Evolutionary conservation across 768 basidiomycete species (phyloP).

Genomic region (Cyathus striatus): DNA sequence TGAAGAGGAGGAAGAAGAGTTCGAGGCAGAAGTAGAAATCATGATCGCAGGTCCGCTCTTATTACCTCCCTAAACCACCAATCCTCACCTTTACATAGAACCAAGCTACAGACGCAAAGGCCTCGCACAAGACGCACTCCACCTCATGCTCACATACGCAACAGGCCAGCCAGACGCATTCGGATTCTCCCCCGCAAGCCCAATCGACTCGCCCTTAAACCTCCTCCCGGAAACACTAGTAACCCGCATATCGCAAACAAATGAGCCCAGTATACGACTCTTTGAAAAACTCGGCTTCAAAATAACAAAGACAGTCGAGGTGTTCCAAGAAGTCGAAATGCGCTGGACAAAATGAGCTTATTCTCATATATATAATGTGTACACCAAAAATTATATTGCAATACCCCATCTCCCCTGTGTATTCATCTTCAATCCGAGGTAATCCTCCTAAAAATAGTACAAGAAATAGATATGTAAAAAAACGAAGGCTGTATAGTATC

Average conservation of each 20-base stretch:
- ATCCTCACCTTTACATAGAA: conserved; percentile 35
- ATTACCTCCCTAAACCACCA: no score
- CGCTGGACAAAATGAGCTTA: conserved; percentile 31
- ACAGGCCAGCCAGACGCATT: conserved; percentile 35
- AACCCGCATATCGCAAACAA: conserved; percentile 65
- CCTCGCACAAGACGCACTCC: conserved; percentile 55
- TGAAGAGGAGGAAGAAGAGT: conserved; percentile 29
- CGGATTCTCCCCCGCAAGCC: conserved; percentile 11
- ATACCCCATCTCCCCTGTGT: no score
- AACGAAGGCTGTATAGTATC: no score
- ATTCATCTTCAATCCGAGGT: no score
- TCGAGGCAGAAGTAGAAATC: conserved; percentile 82
- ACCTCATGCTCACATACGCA: conserved; percentile 64
- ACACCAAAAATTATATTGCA: no score
- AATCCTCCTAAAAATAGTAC: no score
- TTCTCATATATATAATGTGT: no score
- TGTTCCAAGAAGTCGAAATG: conserved; percentile 86
- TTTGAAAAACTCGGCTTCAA: conserved; percentile 77
- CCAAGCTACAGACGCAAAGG: conserved; percentile 65
- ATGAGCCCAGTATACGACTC: conserved; percentile 62
- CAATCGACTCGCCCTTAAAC: conserved; percentile 31
- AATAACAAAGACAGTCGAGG: conserved; percentile 59
- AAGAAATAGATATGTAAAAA: no score
- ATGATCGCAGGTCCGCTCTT: conserved; percentile 80
- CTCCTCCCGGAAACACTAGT: conserved; percentile 47